These are phyloP conservation scores for Rauvolfia tetraphylla DNA, from an alignment of 257 asterid species.

Conservation along the genomic window DNA sequence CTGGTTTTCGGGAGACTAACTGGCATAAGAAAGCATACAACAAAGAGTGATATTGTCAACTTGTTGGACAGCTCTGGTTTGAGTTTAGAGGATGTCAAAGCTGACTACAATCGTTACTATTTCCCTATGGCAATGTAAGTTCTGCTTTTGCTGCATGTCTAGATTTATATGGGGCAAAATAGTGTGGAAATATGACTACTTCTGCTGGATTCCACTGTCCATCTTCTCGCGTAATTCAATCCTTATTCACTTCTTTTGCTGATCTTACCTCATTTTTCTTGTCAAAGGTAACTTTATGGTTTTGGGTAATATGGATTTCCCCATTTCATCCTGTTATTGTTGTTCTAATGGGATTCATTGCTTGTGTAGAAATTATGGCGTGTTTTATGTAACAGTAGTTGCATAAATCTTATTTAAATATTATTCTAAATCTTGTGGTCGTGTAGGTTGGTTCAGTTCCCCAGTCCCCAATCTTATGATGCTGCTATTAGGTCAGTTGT, in stretches of 20 bases:
- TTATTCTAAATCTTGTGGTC: background rate
- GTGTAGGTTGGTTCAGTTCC: slow-evolving; percentile 65
- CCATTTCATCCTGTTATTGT: background rate
- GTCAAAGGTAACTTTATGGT: background rate
- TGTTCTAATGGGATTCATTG: background rate
- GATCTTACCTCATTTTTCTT: background rate
- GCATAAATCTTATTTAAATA: background rate
- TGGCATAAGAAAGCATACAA: slow-evolving; percentile 45
- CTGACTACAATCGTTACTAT: slow-evolving; percentile 41
- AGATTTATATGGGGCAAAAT: slow-evolving; percentile 3
- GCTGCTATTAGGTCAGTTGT: slow-evolving; percentile 39
- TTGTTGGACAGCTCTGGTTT: slow-evolving; percentile 40
- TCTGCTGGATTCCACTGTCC: background rate
- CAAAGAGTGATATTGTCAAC: slow-evolving; percentile 48
- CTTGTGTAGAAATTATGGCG: background rate
- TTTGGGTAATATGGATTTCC: background rate
- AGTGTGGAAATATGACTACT: background rate
- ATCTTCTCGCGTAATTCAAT: background rate
- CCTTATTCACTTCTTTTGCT: background rate
- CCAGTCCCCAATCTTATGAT: slow-evolving; percentile 40
- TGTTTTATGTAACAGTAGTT: background rate
- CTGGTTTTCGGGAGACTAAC: slow-evolving; percentile 36
- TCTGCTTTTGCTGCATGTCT: slow-evolving; percentile 10
- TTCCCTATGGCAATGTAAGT: slow-evolving; percentile 44
- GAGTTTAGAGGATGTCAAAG: slow-evolving; percentile 50